phyloP scores from a whole-genome alignment of 2,329 filamentous ascomycete species.

The Nemania diffusa region DNA sequence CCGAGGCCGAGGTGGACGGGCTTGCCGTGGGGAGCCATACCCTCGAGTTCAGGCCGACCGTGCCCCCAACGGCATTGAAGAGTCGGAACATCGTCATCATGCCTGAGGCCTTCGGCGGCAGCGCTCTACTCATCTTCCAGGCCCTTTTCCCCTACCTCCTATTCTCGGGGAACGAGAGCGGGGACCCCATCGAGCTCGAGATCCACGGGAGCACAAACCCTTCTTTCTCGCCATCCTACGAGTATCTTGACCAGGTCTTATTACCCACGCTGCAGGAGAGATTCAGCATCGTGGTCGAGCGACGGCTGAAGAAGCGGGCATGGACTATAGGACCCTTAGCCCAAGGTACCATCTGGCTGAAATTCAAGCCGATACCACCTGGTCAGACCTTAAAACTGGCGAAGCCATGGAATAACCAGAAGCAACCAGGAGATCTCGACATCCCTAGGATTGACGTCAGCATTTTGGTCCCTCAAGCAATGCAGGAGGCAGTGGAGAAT shows the following conservation, averaged over 20 bases:
- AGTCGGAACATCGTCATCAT: constrained; percentile 60
- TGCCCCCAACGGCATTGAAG: constrained; percentile 53
- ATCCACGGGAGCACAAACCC: constrained; percentile 71
- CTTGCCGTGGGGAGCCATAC: constrained; percentile 62
- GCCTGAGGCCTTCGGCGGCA: constrained; percentile 62
- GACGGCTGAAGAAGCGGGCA: constrained; percentile 58
- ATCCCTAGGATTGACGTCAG: constrained; percentile 60
- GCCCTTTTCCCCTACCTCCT: constrained; percentile 69
- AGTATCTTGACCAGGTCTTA: constrained; percentile 71
- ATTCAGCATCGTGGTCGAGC: constrained; percentile 61
- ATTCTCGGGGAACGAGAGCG: constrained; percentile 59
- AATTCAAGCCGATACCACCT: constrained; percentile 53
- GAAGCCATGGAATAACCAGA: constrained; percentile 39
- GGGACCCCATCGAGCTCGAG: constrained; percentile 59
- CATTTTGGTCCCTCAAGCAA: constrained; percentile 59
- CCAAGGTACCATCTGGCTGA: constrained; percentile 59
- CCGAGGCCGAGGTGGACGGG: constrained; percentile 61
- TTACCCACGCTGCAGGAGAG: constrained; percentile 63
- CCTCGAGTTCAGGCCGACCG: constrained; percentile 59
- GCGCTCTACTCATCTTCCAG: constrained; percentile 68
- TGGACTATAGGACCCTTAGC: constrained; percentile 61
- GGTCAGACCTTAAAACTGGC: constrained; percentile 54
- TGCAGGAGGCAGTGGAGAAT: constrained; percentile 56
- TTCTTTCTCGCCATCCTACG: constrained; percentile 65
- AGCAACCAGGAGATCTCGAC: constrained; percentile 41